A percentile compares a stretch with the other conserved stretches of the same genome.
Evolutionary conservation across 768 basidiomycete species (phyloP).

Genomic region (Boletus vinaceobasis): DNA sequence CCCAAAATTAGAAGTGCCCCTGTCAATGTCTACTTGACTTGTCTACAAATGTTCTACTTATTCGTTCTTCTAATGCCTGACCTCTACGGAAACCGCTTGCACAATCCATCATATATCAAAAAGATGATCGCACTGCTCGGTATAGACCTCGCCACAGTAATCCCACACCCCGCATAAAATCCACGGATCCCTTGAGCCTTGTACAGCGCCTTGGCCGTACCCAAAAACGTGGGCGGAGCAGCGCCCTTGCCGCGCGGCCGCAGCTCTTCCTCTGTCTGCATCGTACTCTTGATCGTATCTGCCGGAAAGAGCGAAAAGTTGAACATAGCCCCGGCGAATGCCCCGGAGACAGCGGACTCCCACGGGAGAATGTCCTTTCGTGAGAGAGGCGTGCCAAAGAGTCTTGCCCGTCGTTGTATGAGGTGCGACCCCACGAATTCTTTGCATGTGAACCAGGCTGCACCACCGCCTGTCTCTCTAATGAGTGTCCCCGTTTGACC

Average conservation of each 20-base stretch:
- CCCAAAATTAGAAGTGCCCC: not conserved
- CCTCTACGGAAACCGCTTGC: slow-evolving; percentile 43
- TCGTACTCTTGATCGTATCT: slow-evolving; percentile 90
- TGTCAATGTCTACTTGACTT: not conserved
- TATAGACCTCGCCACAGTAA: slow-evolving; percentile 81
- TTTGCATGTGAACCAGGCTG: slow-evolving; percentile 90
- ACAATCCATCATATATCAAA: slow-evolving; percentile 82
- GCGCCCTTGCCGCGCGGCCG: slow-evolving; percentile 44
- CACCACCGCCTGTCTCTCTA: slow-evolving; percentile 87
- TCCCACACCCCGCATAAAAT: slow-evolving; percentile 89
- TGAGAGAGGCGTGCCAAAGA: slow-evolving; percentile 22
- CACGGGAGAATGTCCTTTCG: slow-evolving; percentile 58
- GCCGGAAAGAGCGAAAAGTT: slow-evolving; percentile 92
- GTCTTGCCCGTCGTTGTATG: slow-evolving; percentile 43
- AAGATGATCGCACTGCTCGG: slow-evolving; percentile 94
- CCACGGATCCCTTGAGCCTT: slow-evolving; percentile 72
- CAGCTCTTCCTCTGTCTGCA: slow-evolving; percentile 92
- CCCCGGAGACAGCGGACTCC: slow-evolving; percentile 86
- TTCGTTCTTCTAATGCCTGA: not conserved
- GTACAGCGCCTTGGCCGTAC: slow-evolving; percentile 70
- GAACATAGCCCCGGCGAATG: slow-evolving; percentile 80
- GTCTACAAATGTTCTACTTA: not conserved
- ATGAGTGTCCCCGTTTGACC: slow-evolving; percentile 93
- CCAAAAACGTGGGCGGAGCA: slow-evolving; percentile 43
- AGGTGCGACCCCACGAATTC: slow-evolving; percentile 69